Evolutionary conservation across 208 protist species (phyloP).

Genomic region (Acanthamoeba lenticulata): DNA sequence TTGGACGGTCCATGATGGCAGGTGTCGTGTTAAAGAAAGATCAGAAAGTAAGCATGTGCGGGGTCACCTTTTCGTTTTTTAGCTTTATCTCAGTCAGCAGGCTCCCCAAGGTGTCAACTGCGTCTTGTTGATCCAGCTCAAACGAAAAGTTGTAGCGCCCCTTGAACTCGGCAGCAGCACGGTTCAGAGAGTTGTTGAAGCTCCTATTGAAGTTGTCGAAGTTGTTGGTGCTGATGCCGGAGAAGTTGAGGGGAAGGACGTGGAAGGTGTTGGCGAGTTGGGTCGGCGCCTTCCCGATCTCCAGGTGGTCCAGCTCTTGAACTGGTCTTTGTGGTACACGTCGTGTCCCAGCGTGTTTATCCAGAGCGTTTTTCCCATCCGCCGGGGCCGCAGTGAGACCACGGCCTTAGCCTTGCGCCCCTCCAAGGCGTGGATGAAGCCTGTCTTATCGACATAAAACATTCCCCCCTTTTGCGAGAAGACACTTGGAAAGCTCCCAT

Average conservation of each 20-base stretch:
- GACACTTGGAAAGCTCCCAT: not conserved
- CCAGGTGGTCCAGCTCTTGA: conserved; percentile 63
- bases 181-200: not conserved
- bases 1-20: not conserved
- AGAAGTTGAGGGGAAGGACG: conserved; percentile 29
- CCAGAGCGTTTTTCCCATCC: conserved; percentile 56
- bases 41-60: not conserved
- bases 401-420: conserved; percentile 2
- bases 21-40: not conserved
- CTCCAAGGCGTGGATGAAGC: conserved; percentile 17
- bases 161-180: not conserved
- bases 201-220: not conserved
- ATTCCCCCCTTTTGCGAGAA: not conserved
- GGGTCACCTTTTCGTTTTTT: not conserved
- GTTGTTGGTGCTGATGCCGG: not conserved
- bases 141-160: not conserved
- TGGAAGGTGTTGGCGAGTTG: conserved; percentile 54
- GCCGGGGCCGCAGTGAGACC: conserved; percentile 26
- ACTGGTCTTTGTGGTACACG: not conserved
- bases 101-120: not conserved
- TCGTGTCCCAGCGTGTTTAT: conserved; percentile 27
- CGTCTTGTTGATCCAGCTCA: not conserved
- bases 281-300: conserved; percentile 53
- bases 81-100: not conserved
- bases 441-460: not conserved